Evolutionary conservation across 2,329 filamentous ascomycete species (phyloP).

Genomic region (Epichloe glyceriae): DNA sequence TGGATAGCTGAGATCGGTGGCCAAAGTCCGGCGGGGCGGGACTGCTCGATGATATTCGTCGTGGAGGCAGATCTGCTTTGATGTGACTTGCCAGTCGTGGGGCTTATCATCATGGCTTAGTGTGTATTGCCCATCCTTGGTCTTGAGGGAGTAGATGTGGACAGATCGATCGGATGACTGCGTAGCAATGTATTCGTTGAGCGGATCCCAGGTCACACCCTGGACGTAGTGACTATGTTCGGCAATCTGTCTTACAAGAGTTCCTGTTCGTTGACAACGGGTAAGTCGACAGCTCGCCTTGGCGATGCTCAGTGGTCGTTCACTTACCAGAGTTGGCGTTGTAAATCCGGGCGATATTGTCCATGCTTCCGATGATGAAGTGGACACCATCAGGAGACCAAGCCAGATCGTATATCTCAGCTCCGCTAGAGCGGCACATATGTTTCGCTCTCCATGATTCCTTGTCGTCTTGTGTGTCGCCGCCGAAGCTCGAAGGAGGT

Average conservation of each 20-base stretch:
- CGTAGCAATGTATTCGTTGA: slow-evolving; percentile 96
- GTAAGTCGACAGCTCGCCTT: slow-evolving; percentile 2
- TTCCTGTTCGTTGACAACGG: slow-evolving; percentile 23
- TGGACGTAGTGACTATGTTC: slow-evolving; percentile 98
- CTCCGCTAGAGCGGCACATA: slow-evolving; percentile 90
- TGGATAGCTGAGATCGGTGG: slow-evolving; percentile 50
- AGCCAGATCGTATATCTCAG: slow-evolving; percentile 94
- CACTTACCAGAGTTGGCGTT: slow-evolving; percentile 73
- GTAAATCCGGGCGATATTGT: slow-evolving; percentile 95
- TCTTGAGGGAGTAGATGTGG: slow-evolving; percentile 92
- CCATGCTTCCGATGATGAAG: slow-evolving; percentile 98
- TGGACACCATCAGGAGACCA: slow-evolving; percentile 96
- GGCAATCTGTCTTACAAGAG: slow-evolving; percentile 78
- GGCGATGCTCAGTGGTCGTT: background rate
- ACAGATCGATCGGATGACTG: slow-evolving; percentile 97
- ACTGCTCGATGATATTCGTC: slow-evolving; percentile 81
- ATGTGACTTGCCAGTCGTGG: slow-evolving; percentile 67
- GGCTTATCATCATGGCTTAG: slow-evolving; percentile 54
- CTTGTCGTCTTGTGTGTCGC: slow-evolving; percentile 81
- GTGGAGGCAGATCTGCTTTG: slow-evolving; percentile 81
- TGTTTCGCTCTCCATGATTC: slow-evolving; percentile 95
- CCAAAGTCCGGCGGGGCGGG: slow-evolving; percentile 78
- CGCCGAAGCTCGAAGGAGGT: slow-evolving; percentile 57
- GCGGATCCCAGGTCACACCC: slow-evolving; percentile 93
- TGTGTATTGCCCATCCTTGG: slow-evolving; percentile 90